Conservation (phyloP, 306 rosid genomes). For the Dryas drummondii region DNA sequence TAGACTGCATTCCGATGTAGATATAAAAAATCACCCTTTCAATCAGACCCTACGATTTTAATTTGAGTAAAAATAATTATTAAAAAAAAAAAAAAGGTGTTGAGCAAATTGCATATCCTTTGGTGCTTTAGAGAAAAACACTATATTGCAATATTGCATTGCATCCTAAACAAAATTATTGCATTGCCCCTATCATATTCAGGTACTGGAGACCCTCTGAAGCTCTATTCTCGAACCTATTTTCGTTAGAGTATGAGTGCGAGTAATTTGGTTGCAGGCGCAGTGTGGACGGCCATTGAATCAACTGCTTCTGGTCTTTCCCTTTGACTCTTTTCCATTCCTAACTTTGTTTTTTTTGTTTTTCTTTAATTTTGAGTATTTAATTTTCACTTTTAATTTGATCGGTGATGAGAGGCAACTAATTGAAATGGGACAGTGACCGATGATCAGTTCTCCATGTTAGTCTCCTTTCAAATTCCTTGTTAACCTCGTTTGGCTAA, state of each 20-base stretch:
- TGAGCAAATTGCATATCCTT: too few relatives aligned
- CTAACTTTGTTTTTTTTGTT: not conserved
- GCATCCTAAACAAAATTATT: too few relatives aligned
- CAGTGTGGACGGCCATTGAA: constrained; percentile 46
- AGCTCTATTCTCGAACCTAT: too few relatives aligned
- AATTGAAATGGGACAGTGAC: constrained; percentile 34
- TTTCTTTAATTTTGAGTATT: not conserved
- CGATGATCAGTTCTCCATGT: constrained; percentile 52
- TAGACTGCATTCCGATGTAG: too few relatives aligned
- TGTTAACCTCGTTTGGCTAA: not conserved
- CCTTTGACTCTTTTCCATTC: not conserved
- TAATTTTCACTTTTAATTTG: not conserved
- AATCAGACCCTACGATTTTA: too few relatives aligned
- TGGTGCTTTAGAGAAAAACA: too few relatives aligned
- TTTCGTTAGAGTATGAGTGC: constrained; percentile 27
- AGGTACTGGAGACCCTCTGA: too few relatives aligned
- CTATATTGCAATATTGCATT: too few relatives aligned
- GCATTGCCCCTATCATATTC: too few relatives aligned
- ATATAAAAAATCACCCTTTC: too few relatives aligned
- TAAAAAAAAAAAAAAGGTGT: too few relatives aligned
- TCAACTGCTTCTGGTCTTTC: constrained; percentile 38
- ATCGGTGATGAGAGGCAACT: constrained; percentile 11
- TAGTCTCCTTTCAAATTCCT: constrained; percentile 21
- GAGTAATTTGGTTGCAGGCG: constrained; percentile 41
- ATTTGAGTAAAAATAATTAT: too few relatives aligned